Evolutionary conservation across 2,329 filamentous ascomycete genomes (phyloP), one percentile per base, ranked within the genome.

Genomic region (Epichloe uncinata): DNA sequence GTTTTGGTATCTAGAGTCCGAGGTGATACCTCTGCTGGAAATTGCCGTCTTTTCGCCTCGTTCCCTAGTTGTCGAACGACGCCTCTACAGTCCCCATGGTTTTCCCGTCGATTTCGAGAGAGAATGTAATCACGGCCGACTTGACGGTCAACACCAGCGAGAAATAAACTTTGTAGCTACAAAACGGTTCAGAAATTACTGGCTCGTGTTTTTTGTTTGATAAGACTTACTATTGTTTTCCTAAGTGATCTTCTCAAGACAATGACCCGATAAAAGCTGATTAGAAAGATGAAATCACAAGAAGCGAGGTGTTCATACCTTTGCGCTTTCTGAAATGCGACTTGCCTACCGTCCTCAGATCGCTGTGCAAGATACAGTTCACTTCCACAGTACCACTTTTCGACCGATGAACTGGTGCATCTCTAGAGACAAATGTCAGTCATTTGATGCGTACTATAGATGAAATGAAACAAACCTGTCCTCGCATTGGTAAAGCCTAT

Each of bases 71-170:
- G 3, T 30, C 26, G 8, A 30, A 30, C 8, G 26, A 30, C 26
- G 26, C 48, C 5, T 45, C 16, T 2, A 50, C 42, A 4, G 22
- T 41, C 5, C 50, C 50, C 46, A 51, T 45, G 30, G 42, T 44
- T 26, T 37, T 6, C 13, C 42, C 45, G 22, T 46, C 33, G 12
- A 49, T 9, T n/a, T 51, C 50, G 2, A 46, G 4, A 3, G 46
- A 51, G 26, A 46, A 51, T 4, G 45, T 42, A 37, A 51, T 51
- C 1, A 51, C 6, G 18, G 50, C 50, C 6, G 50, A 51, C 37
- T 49, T 30, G 6, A 51, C 2, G 2, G 42, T 45, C 18, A 51
- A 11, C 3, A 51, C 30, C 13, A 51, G 47, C 6, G 46, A 3
- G 13, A 13, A 33, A 8, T 4, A 0, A 0, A 51, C 4, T 3